A percentile compares a stretch with the other conserved stretches of the same genome.
Evolutionary conservation across 805 yeast genomes (phyloP).

Genomic region (Nematodospora valgi): DNA sequence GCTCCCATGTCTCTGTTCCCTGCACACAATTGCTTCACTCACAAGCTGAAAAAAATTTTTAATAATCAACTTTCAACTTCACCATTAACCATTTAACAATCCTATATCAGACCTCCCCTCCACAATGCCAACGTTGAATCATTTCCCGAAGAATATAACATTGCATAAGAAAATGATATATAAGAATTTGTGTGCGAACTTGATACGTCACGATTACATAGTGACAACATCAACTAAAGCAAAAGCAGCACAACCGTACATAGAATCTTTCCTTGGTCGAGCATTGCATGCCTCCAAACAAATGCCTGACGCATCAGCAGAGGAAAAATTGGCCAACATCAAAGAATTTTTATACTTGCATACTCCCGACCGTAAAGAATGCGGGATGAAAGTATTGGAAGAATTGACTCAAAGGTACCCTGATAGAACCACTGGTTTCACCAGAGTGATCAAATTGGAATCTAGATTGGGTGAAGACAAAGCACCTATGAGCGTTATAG

Average conservation of each 20-base stretch:
- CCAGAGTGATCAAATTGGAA: slow-evolving; percentile 80
- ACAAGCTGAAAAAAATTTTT: too few species aligned
- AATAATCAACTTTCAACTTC: too few species aligned
- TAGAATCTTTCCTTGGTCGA: slow-evolving; percentile 34
- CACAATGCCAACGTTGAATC: slow-evolving; percentile 44
- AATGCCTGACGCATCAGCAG: slow-evolving; percentile 10
- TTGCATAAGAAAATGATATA: slow-evolving; percentile 43
- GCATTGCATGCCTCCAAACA: slow-evolving; percentile 26
- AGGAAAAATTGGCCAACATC: slow-evolving; percentile 13
- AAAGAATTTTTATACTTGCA: slow-evolving; percentile 36
- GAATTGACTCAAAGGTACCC: slow-evolving; percentile 64
- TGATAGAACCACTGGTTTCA: slow-evolving; percentile 72
- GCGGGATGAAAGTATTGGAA: slow-evolving; percentile 59
- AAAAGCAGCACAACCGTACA: slow-evolving; percentile 39
- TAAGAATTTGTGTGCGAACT: slow-evolving; percentile 41
- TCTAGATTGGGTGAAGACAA: slow-evolving; percentile 80
- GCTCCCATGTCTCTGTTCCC: too few species aligned
- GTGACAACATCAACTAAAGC: slow-evolving; percentile 44
- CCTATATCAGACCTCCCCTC: too few species aligned
- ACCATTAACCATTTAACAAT: too few species aligned
- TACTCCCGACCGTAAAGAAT: slow-evolving; percentile 42
- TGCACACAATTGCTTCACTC: too few species aligned
- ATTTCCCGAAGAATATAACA: slow-evolving; percentile 39
- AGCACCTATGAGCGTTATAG: slow-evolving; percentile 86
- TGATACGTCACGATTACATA: slow-evolving; percentile 42